Evolutionary conservation across 1,284 basidiomycete species (phyloP), one percentile per base, ranked within the genome.

Genomic region (Cryptococcus neoformans): DNA sequence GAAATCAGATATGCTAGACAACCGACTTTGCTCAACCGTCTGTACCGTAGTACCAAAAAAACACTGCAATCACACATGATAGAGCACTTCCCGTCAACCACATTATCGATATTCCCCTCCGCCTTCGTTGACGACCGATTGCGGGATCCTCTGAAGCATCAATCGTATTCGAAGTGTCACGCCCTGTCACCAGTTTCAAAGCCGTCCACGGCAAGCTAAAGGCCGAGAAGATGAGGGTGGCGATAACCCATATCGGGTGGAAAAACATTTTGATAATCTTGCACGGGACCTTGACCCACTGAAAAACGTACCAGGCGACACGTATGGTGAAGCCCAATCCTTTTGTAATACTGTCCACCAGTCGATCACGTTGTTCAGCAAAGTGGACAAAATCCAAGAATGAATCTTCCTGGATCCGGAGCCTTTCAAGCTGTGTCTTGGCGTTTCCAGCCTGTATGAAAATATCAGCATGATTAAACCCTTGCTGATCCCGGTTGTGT

Each of bases 401-500:
- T 1, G 56, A 53, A 12, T 37, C n/a, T 28, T 61, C 59, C 21
- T 49, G 53, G 8, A 37, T 35, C 14, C 47, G 17, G 4, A 61
- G 42, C 14, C 47, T 53, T 35, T 61, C 59, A n/a, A 61, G 51
- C 36, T 53, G 44, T 3, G 45, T 51, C 7, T 36, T 39, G 37
- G 49, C 39, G 36, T 28, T 41, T 16, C 34, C 40, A 12, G 21
- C 38, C 49, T 51, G 37, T 16, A 48, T 28, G 7, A 47, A 34
- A 21, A 3, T 7, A 4, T 47, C 7, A 47, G 34, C 34, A 6
- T 12, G 34, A 47, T 10, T 47, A 16, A 14, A 41, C 40, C 40
- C 16, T 41, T 41, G 40, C 16, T 28, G 28, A 4, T 21, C 21
- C 21, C 21, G 21, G 21, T 21, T 21, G 21, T 21, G 21, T 21